Base-by-base conservation (phyloP, 495 filamentous ascomycete species). In the Neurospora pannonica region DNA sequence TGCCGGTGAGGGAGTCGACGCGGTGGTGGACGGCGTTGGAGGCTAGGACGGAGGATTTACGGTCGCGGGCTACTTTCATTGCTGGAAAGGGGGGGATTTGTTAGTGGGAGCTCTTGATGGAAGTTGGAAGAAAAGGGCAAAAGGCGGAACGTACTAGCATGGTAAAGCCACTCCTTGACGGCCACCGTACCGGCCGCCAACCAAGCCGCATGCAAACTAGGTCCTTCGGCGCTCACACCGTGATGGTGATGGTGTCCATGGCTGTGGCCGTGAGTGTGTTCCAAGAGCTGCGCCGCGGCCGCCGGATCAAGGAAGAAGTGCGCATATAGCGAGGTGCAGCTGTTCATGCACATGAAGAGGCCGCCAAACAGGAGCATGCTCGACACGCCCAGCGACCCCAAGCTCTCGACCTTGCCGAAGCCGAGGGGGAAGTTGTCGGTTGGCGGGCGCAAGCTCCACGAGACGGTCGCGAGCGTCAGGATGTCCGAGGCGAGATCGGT, bases 11-110 rank as follows among this genome's bases (percentile, higher is more conserved):
- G 70, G 93, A 97, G 81, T 99, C 96, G 79, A 99, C 91, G 70
- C 96, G 93, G 85, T 99, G 96, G 83, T 99, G 96, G 75, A 97
- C 87, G 5, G 96, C 96, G 81, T 99, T 99, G 70, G 94, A 97
- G 28, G 95, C 94, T n/a, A 99, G 90, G 71, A 99, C 94, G 19
- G 94, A 95, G 4, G 94, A 97, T 80, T 97, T 97, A 78, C 94
- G 91, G 79, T 97, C 93, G 76, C 90, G 89, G n/a, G 96, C 95
- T 72, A 98, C 89, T 87, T 97, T 98, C 91, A 98, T 97, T 38
- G 95, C 94, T 97, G 76, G 15, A 19, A 7, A 8, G 17, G 40
- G 5, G 5, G 7, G 1, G 2, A 3, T 2, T 2, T 42, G 77
- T 82, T 73, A 82, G 71, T 39, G n/a, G n/a, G n/a, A n/a, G n/a